phyloP scores from a whole-genome alignment of 1,284 basidiomycete genomes.

The Hemileia vastatrix region DNA sequence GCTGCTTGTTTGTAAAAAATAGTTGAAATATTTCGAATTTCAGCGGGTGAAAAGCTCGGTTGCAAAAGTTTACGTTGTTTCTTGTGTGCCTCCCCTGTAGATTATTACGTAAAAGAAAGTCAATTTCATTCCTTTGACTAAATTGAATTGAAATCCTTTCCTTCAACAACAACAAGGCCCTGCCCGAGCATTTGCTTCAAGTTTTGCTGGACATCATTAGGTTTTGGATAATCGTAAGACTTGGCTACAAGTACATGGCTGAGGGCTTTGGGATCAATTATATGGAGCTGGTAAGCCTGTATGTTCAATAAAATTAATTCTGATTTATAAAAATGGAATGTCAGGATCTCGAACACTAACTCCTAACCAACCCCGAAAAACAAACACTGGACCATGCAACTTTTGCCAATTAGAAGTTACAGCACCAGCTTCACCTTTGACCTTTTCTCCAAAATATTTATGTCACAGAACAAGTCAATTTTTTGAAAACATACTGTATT shows the following conservation, averaged over 20 bases:
- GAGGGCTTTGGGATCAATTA: constrained; percentile 55
- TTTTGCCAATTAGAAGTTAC: neutral
- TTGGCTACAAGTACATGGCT: constrained; percentile 53
- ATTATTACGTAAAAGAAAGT: neutral
- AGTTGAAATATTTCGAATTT: neutral
- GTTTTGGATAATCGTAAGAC: constrained; percentile 59
- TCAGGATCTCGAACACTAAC: neutral
- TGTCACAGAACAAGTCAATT: neutral
- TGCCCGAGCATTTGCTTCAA: constrained; percentile 47
- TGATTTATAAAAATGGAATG: neutral
- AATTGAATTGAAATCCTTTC: neutral
- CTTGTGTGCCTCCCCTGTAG: constrained; percentile 49
- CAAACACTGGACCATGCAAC: neutral
- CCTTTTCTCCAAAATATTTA: no score
- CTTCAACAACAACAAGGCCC: constrained; percentile 24
- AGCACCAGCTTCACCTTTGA: neutral
- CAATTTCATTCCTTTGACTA: no score
- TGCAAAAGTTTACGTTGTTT: constrained; percentile 50
- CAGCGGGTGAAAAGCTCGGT: constrained; percentile 44
- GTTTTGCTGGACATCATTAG: constrained; percentile 54
- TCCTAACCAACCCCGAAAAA: neutral
- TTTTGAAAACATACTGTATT: neutral
- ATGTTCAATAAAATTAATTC: neutral
- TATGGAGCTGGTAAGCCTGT: constrained; percentile 49
- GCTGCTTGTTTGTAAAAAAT: neutral